Percentiles rank a stretch among this genome's conserved stretches.
These are phyloP conservation scores for Boeremia lycopersici DNA, from an alignment of 2,329 filamentous ascomycete genomes.

Conservation along the genomic window DNA sequence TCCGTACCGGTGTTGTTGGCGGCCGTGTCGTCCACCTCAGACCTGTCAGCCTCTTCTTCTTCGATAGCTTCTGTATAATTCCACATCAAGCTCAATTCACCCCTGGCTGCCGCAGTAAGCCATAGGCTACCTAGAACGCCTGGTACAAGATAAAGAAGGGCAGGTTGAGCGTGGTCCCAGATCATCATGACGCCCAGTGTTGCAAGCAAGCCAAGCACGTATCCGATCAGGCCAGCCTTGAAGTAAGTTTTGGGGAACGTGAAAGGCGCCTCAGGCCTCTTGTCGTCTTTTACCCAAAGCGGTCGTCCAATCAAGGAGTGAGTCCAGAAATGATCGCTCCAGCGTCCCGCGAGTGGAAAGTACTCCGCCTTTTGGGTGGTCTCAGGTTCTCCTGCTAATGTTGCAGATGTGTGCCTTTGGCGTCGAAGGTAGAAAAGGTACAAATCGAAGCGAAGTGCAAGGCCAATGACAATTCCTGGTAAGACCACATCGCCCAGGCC, in stretches of 20 bases:
- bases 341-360: slow-evolving; percentile 66
- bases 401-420: slow-evolving; percentile 49
- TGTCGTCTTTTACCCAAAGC: slow-evolving; percentile 24
- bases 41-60: slow-evolving; percentile 27
- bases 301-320: slow-evolving; percentile 41
- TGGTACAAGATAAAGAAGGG: slow-evolving; percentile 89
- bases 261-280: slow-evolving; percentile 36
- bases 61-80: slow-evolving; percentile 71
- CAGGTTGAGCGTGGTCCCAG: slow-evolving; percentile 84
- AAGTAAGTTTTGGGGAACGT: slow-evolving; percentile 87
- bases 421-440: slow-evolving; percentile 80
- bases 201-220: slow-evolving; percentile 75
- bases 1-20: slow-evolving; percentile 6
- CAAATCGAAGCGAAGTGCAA: slow-evolving; percentile 90
- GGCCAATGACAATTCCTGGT: slow-evolving; percentile 85
- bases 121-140: slow-evolving; percentile 78
- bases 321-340: slow-evolving; percentile 87
- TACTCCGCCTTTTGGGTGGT: slow-evolving; percentile 49
- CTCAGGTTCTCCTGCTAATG: slow-evolving; percentile 17
- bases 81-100: slow-evolving; percentile 80
- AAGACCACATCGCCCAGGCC: slow-evolving; percentile 94
- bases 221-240: slow-evolving; percentile 75
- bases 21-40: slow-evolving; percentile 8
- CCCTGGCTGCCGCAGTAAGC: slow-evolving; percentile 71
- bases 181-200: slow-evolving; percentile 79